These are phyloP conservation scores for Paecilomyces sp. DNA, from an alignment of 2,329 filamentous ascomycete species.

Conservation along the genomic window DNA sequence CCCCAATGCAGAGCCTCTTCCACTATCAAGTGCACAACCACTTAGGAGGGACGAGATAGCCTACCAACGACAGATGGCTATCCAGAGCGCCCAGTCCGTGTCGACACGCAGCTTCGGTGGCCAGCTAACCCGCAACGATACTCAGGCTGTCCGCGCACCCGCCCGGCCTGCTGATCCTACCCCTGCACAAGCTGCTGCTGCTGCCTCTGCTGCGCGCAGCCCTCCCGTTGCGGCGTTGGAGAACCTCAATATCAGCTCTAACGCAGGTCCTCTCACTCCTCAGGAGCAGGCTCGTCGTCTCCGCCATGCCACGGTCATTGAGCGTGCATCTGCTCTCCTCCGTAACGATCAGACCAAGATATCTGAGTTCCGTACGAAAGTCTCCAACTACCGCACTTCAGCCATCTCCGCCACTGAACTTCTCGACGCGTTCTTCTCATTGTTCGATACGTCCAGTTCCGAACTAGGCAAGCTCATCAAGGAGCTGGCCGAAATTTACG, in stretches of 20 bases:
- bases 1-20: conserved; percentile 75
- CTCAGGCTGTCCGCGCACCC: conserved; percentile 41
- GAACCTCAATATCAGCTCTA: conserved; percentile 41
- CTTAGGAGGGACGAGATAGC: conserved; percentile 81
- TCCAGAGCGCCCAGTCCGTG: conserved; percentile 78
- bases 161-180: conserved; percentile 22
- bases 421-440: conserved; percentile 77
- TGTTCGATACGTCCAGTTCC: conserved; percentile 74
- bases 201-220: conserved; percentile 12
- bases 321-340: conserved; percentile 74
- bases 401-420: conserved; percentile 66
- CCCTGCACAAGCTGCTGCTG: conserved; percentile 17
- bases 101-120: conserved; percentile 78
- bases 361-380: conserved; percentile 65
- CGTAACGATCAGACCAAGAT: conserved; percentile 71
- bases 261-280: conserved; percentile 48
- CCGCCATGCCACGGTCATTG: conserved; percentile 76
- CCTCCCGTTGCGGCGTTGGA: conserved; percentile 35
- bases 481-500: conserved; percentile 87
- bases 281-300: conserved; percentile 75
- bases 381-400: conserved; percentile 70
- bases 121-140: conserved; percentile 57
- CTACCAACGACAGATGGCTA: conserved; percentile 84
- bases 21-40: conserved; percentile 69
- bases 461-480: conserved; percentile 84